Evolutionary conservation across 2,329 filamentous ascomycete genomes (phyloP).

Genomic region (Fusarium sp.): DNA sequence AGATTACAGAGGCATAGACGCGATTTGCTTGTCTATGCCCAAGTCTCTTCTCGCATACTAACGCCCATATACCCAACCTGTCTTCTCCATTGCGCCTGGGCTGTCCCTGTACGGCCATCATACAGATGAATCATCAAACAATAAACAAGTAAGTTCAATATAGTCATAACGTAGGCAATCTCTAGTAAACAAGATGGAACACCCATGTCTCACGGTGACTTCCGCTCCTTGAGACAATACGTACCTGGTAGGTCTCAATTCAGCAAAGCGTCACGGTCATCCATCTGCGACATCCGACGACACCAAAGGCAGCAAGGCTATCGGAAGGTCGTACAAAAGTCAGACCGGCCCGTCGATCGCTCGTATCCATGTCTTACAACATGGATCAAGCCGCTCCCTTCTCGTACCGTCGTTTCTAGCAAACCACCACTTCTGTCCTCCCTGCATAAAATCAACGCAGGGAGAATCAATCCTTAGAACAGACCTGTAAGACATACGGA

Average conservation of each 20-base stretch:
- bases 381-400: not conserved
- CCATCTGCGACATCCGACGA: not conserved
- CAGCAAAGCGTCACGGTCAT: fast-evolving
- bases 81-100: fast-evolving
- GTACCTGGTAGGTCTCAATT: not conserved
- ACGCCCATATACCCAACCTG: fast-evolving
- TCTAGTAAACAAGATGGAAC: too few species aligned
- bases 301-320: fast-evolving
- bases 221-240: too few species aligned
- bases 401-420: not conserved
- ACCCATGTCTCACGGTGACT: too few species aligned
- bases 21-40: fast-evolving
- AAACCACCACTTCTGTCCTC: not conserved
- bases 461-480: too few species aligned
- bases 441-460: not conserved
- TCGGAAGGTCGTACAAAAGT: not conserved
- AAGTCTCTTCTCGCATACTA: fast-evolving
- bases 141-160: fast-evolving
- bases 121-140: not conserved
- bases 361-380: not conserved
- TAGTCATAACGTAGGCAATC: fast-evolving
- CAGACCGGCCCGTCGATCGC: not conserved
- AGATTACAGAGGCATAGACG: fast-evolving
- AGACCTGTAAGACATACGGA: not conserved
- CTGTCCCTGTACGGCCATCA: fast-evolving